Base-by-base conservation (phyloP, 768 basidiomycete species). In the Pisolithus albus region DNA sequence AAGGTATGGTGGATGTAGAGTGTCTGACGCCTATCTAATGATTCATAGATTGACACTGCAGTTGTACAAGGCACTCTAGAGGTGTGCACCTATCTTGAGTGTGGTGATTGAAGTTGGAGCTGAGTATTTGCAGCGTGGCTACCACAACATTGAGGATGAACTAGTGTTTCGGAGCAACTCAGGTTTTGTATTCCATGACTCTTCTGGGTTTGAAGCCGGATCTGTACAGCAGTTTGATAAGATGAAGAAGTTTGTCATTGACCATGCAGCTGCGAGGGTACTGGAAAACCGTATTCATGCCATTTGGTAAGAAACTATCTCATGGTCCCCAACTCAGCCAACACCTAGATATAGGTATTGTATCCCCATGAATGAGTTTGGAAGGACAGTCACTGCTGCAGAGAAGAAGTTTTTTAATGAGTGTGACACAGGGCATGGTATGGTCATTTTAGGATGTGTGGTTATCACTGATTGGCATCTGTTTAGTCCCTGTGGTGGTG, bases 101-200 rank as follows among this genome's bases (percentile, higher is more conserved):
- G 3, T 15, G 21, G 11, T 4, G 23, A 10, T 2, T 42, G 3
- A 24, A 23, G 19, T 42, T 34, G 11, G 21, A 21, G 23, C 15
- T 8, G 42, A 30, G 4, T 7, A 15, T 13, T 18, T 0, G 32
- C 24, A 36, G n/a, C 3, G 34, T 68, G 72, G 71, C 24, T 42
- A 51, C 7, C 71, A 72, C 55, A 54, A 74, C 47, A 66, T 72
- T 30, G 49, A 64, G 45, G 50, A 57, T 28, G 54, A 62, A 49
- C 60, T 69, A 37, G 52, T 60, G 7, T 74, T 69, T 53, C 39
- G 45, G 26, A 69, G 60, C 56, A 68, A 68, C 34, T 56, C 52
- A 2, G 44, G 56, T 4, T 74, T 70, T 53, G 61, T 73, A 19
- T 74, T 75, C 52, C 74, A 75, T 34, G 73, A 75, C 51, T 75